These are phyloP conservation scores for Neopestalotiopsis clavispora DNA, from an alignment of 2,329 filamentous ascomycete species.

Conservation along the genomic window DNA sequence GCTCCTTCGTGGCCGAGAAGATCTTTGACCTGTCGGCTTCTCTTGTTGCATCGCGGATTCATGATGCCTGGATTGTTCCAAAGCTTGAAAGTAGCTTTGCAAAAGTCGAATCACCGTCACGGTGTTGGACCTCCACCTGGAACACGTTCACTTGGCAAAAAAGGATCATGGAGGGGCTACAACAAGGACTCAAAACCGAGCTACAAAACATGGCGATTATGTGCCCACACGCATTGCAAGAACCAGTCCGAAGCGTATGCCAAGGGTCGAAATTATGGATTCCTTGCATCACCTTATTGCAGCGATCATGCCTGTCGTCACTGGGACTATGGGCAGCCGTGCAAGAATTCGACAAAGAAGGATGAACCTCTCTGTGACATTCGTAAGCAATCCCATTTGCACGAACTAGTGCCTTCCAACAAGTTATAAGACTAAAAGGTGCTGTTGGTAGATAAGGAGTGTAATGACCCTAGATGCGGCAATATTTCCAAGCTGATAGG, in stretches of 20 bases:
- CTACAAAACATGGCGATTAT: background rate
- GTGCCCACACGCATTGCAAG: background rate
- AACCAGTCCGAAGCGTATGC: background rate
- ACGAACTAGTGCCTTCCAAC: background rate
- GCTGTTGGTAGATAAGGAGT: background rate
- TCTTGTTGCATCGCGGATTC: background rate
- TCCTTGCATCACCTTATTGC: constrained; percentile 7
- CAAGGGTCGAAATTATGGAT: background rate
- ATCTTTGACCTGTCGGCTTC: background rate
- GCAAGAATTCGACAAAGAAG: constrained; percentile 5
- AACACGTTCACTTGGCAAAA: too few species aligned
- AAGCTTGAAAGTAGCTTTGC: background rate
- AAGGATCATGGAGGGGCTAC: too few species aligned
- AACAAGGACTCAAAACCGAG: background rate
- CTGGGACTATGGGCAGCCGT: background rate
- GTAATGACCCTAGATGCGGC: background rate
- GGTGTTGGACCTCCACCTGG: background rate
- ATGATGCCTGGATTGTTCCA: background rate
- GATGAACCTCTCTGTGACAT: background rate
- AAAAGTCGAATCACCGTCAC: background rate
- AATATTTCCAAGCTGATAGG: background rate
- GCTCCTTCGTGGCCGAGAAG: background rate
- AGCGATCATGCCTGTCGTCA: constrained; percentile 4
- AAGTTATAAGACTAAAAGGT: background rate
- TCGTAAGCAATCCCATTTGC: background rate